A percentile compares a stretch with the other conserved stretches of the same genome.
phyloP scores from a whole-genome alignment of 1,139 yeast genomes.

The Diutina sp. region DNA sequence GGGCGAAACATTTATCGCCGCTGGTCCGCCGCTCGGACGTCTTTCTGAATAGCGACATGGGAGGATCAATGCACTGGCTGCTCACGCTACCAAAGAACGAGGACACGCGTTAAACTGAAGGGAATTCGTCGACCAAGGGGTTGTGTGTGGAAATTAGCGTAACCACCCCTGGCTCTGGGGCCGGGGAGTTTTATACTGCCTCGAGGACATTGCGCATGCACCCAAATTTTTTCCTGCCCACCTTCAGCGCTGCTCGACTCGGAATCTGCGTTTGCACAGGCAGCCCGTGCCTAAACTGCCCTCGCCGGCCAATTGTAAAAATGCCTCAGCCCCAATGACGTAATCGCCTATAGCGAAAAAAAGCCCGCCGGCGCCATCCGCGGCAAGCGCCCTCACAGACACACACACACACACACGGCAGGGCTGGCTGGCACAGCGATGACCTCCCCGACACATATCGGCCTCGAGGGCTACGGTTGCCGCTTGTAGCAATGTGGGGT shows the following conservation, averaged over 20 bases:
- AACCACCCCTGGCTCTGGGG: background rate
- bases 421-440: background rate
- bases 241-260: background rate
- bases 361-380: background rate
- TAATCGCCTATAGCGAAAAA: background rate
- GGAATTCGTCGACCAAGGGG: background rate
- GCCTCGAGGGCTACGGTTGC: too few relatives aligned
- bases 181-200: background rate
- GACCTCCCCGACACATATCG: background rate
- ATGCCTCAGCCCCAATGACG: conserved; percentile 1
- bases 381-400: background rate
- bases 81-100: background rate
- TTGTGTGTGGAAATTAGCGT: background rate
- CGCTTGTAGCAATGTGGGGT: too few relatives aligned
- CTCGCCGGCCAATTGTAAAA: background rate
- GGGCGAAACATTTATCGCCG: background rate
- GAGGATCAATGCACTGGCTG: background rate
- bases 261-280: conserved; percentile 2
- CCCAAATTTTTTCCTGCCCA: conserved; percentile 1
- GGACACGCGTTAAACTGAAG: background rate
- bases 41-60: conserved; percentile 2
- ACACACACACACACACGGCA: background rate
- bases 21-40: background rate
- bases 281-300: background rate
- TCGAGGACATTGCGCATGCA: background rate